Evolutionary conservation across 2,329 filamentous ascomycete species (phyloP).

Genomic region (Xylariomycetidae sp.): DNA sequence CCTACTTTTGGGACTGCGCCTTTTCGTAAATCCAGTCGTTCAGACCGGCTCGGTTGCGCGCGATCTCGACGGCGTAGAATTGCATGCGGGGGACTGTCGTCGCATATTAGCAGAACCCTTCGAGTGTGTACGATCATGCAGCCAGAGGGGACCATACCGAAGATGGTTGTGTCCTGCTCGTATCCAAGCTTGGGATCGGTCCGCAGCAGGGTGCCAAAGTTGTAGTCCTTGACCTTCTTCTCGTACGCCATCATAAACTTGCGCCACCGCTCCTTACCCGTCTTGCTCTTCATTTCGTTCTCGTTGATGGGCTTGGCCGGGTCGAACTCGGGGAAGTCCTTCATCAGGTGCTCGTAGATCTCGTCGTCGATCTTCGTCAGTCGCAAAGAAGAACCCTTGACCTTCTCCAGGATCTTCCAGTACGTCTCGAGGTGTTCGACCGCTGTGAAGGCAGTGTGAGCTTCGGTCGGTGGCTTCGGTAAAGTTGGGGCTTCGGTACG

Average conservation of each 20-base stretch:
- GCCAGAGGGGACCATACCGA: conserved; percentile 49
- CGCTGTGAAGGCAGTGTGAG: conserved; percentile 42
- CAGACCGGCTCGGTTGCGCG: conserved; percentile 76
- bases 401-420: conserved; percentile 89
- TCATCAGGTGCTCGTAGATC: conserved; percentile 82
- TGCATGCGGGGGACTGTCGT: conserved; percentile 57
- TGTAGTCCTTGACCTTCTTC: conserved; percentile 93
- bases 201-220: conserved; percentile 93
- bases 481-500: too few relatives aligned
- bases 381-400: conserved; percentile 80
- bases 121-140: conserved; percentile 22
- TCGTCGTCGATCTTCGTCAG: conserved; percentile 94
- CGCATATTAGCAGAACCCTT: too few relatives aligned
- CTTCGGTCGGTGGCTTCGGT: too few relatives aligned
- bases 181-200: conserved; percentile 76
- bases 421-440: conserved; percentile 97
- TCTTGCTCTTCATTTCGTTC: conserved; percentile 95
- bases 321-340: conserved; percentile 90
- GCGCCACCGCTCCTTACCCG: conserved; percentile 89
- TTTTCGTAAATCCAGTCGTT: conserved; percentile 98
- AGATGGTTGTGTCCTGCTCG: conserved; percentile 82
- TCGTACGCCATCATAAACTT: conserved; percentile 92
- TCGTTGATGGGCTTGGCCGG: conserved; percentile 75
- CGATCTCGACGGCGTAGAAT: conserved; percentile 74
- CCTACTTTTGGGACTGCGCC: conserved; percentile 55